These are phyloP conservation scores for Penicillium hordei DNA, from an alignment of 2,329 filamentous ascomycete genomes.

Conservation along the genomic window DNA sequence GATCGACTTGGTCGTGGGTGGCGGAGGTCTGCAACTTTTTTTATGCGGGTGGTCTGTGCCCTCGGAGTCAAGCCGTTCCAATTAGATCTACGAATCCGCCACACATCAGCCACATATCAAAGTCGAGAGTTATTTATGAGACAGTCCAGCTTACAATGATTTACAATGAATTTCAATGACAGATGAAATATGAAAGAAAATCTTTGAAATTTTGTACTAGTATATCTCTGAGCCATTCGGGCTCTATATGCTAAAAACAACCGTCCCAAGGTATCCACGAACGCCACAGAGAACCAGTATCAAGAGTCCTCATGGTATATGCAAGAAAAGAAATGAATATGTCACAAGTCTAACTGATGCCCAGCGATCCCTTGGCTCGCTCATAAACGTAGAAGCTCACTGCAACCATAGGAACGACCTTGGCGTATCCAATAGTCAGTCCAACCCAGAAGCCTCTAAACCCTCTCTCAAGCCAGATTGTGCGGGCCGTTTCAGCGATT, in stretches of 20 bases:
- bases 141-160: not conserved
- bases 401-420: conserved; percentile 86
- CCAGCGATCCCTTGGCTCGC: conserved; percentile 62
- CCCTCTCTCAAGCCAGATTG: conserved; percentile 75
- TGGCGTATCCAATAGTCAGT: conserved; percentile 90
- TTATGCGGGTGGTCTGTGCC: conserved; percentile 19
- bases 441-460: conserved; percentile 86
- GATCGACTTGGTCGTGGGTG: not conserved
- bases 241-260: conserved; percentile 18
- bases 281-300: conserved; percentile 26
- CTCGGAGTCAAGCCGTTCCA: not conserved
- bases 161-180: not conserved
- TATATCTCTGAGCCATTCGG: conserved; percentile 13
- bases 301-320: conserved; percentile 9
- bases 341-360: conserved; percentile 27
- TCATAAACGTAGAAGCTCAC: conserved; percentile 69
- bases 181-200: not conserved
- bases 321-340: conserved; percentile 3
- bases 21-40: conserved; percentile 9
- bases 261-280: conserved; percentile 12
- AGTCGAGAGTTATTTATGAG: not conserved
- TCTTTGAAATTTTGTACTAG: not conserved
- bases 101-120: not conserved
- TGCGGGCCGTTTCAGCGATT: conserved; percentile 73
- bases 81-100: not conserved